Conservation (phyloP, 179 eudicot species). For the Silene noctiflora region DNA sequence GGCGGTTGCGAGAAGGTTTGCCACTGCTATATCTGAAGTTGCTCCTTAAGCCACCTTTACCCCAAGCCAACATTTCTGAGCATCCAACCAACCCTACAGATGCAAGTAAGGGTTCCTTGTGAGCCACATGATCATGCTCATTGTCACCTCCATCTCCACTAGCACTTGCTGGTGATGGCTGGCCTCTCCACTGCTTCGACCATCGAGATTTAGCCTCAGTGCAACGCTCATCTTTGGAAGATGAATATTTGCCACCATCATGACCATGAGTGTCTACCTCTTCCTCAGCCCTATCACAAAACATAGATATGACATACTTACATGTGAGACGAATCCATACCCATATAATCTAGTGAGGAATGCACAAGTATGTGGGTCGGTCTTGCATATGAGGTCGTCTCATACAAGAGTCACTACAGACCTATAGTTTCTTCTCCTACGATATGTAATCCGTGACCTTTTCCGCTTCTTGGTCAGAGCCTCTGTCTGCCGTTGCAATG, state of each 20-base stretch:
- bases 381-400: no score
- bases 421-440: slow-evolving; percentile 47
- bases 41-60: slow-evolving; percentile 65
- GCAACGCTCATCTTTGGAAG: slow-evolving; percentile 59
- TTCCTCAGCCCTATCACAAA: slow-evolving; percentile 28
- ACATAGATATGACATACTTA: no score
- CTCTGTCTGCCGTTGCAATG: slow-evolving; percentile 63
- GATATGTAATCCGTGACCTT: slow-evolving; percentile 44
- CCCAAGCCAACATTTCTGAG: slow-evolving; percentile 63
- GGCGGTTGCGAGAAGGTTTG: slow-evolving; percentile 48
- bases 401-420: slow-evolving; percentile 10
- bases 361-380: no score
- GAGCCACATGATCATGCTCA: neutral
- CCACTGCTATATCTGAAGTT: slow-evolving; percentile 49
- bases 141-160: neutral
- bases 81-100: slow-evolving; percentile 38
- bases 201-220: neutral
- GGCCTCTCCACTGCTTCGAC: neutral
- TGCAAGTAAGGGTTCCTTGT: slow-evolving; percentile 25
- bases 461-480: slow-evolving; percentile 67
- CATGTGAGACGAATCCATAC: no score
- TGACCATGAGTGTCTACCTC: slow-evolving; percentile 53
- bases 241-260: slow-evolving; percentile 53
- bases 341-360: no score
- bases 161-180: neutral